Evolutionary conservation across 2,329 filamentous ascomycete genomes (phyloP), one percentile per base, ranked within the genome.

Genomic region (Colletotrichum karsti): DNA sequence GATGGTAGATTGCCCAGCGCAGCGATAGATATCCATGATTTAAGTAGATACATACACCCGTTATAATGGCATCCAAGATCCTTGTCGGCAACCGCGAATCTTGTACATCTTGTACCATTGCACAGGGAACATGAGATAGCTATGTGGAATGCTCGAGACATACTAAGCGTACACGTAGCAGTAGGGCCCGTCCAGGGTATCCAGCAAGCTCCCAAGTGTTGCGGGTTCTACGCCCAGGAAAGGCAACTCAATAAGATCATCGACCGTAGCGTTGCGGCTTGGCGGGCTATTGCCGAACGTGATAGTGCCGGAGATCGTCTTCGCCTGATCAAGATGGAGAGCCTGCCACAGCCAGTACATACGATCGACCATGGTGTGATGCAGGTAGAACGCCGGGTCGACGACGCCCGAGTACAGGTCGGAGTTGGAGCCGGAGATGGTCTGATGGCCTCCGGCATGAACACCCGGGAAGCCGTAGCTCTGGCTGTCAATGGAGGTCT

Each of bases 331-430:
- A 18, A 50, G 70, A n/a, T 73, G 70, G n/a, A 61, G 18, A 28
- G 48, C 35, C n/a, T 61, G 58, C 58, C 58, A 61, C 7, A 51
- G 33, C 58, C 58, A 61, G 46, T 53, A 61, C 24, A 61, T 42
- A 3, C 37, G 30, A 37, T 61, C 58, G 8, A 53, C 33, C 58
- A 50, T 51, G 0, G 58, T 61, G 22, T 61, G 58, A 12, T 61
- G 58, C 15, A 54, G 46, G 18, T 61, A 61, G 33, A 61, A 61
- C 0, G 37, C 48, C 15, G 58, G 58, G 2, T 61, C 58, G 15
- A 77, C 79, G 20, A 80, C 81, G 4, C 74, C 80, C 2, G 76
- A 77, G 69, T 74, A 81, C 50, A 81, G 77, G 51, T 82, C 80
- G 4, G 76, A 76, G 37, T 79, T 81, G 2, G 80, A 80, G 35